Evolutionary conservation across 768 basidiomycete species (phyloP).

Genomic region (Boletus reticuloceps): DNA sequence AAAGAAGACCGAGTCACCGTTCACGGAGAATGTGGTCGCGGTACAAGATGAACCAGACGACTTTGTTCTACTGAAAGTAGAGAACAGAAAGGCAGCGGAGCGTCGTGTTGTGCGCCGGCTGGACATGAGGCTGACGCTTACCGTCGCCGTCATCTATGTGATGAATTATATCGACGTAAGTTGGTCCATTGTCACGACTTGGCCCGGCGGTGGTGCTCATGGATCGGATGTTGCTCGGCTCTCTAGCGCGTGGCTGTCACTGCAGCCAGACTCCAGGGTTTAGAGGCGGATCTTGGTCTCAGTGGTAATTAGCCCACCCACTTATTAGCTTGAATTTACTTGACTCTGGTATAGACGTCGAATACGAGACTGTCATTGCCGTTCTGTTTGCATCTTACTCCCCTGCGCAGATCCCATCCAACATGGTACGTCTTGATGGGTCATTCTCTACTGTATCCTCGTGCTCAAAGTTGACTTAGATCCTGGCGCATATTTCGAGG

Average conservation of each 20-base stretch:
- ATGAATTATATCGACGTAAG: slow-evolving; percentile 29
- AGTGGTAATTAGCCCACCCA: slow-evolving; percentile 17
- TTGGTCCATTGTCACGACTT: neutral
- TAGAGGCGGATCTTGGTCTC: slow-evolving; percentile 37
- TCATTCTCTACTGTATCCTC: neutral
- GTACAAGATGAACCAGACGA: slow-evolving; percentile 2
- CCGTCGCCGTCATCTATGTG: slow-evolving; percentile 21
- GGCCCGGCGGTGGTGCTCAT: neutral
- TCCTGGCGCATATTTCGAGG: slow-evolving; percentile 55
- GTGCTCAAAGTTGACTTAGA: slow-evolving; percentile 29
- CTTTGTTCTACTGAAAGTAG: slow-evolving; percentile 3
- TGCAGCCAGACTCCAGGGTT: slow-evolving; percentile 38
- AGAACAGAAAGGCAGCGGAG: slow-evolving; percentile 18
- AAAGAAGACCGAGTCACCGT: neutral
- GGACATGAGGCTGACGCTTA: slow-evolving; percentile 29
- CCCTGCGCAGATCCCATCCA: slow-evolving; percentile 65
- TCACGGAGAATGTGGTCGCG: slow-evolving; percentile 1
- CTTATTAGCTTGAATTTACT: neutral
- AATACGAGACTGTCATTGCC: slow-evolving; percentile 52
- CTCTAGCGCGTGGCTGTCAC: slow-evolving; percentile 38
- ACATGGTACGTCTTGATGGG: slow-evolving; percentile 45
- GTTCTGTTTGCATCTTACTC: slow-evolving; percentile 58
- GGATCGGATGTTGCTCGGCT: neutral
- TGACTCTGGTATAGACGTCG: slow-evolving; percentile 38
- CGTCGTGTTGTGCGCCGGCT: slow-evolving; percentile 24